Base-by-base conservation (phyloP, 202 grass and related monocot species). In the Alloteropsis angusta region DNA sequence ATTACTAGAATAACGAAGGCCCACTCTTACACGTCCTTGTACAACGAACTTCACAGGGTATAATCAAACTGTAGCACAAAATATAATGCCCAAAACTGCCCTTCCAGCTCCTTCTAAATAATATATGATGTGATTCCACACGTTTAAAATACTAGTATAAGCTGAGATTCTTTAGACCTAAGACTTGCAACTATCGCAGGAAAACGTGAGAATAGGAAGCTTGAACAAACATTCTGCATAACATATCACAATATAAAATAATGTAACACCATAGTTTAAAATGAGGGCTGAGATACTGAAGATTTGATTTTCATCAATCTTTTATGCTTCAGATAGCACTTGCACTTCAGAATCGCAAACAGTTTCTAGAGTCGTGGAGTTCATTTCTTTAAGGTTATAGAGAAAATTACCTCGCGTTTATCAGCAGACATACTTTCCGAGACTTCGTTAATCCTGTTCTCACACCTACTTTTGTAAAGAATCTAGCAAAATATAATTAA, bases 391-490 rank as follows among this genome's bases (percentile, higher is more conserved):
- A 77, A 97, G 56, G 30, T 82, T 30, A 72, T n/a, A 65, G 47
- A 76, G 68, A 62, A 81, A 59, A 81, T 65, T 99, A 99, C 96
- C 96, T 99, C 96, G 0, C 46, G 79, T 89, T 99, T 99, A 91
- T 99, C 96, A 71, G 90, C 62, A 71, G 86, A 84, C 83, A 94
- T 91, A 54, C 84, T 88, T 85, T 99, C 92, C 47, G 83, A 87
- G 48, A 99, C 87, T 90, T 99, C 96, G 80, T 96, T 99, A 41
- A 91, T 14, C 86, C 96, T 95, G 86, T 96, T 96, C 54, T 99
- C 96, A 42, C 96, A 99, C 86, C 90, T 93, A 88, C 96, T 99
- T 80, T 99, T 99, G 92, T 99, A 99, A 76, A 99, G 90, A 88
- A 99, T 89, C 96, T 99, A 86, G 10, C 22, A 44, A 2, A 71